These are phyloP conservation scores for Drechslera avenae DNA, from an alignment of 2,329 filamentous ascomycete species.

Conservation along the genomic window DNA sequence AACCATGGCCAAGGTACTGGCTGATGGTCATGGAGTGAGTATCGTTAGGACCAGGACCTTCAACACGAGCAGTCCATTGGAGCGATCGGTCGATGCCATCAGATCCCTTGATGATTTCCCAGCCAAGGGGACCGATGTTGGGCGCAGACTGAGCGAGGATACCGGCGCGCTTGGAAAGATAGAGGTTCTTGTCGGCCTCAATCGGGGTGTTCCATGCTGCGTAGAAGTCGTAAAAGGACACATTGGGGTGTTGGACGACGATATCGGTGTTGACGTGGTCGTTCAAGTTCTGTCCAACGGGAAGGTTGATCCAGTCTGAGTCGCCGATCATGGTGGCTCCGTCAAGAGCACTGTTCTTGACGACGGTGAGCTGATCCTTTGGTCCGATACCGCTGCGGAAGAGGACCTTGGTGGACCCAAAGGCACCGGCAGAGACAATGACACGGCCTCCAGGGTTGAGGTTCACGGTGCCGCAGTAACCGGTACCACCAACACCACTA, in stretches of 20 bases:
- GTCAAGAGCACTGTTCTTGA: constrained; percentile 51
- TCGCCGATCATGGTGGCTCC: constrained; percentile 52
- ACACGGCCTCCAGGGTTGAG: constrained; percentile 67
- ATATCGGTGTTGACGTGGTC: constrained; percentile 64
- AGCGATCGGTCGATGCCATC: constrained; percentile 68
- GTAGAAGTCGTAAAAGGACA: constrained; percentile 69
- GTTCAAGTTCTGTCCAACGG: constrained; percentile 58
- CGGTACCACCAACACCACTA: constrained; percentile 59
- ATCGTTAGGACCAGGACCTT: constrained; percentile 55
- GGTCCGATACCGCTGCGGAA: constrained; percentile 73
- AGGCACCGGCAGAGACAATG: constrained; percentile 70
- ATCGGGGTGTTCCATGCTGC: constrained; percentile 59
- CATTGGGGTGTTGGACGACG: constrained; percentile 57
- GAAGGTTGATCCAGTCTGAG: constrained; percentile 57
- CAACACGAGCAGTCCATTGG: constrained; percentile 70
- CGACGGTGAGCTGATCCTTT: constrained; percentile 52
- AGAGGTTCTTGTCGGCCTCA: constrained; percentile 47
- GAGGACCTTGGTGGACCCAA: constrained; percentile 72
- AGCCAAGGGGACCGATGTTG: constrained; percentile 68
- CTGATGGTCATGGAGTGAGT: constrained; percentile 51
- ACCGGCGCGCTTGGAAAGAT: constrained; percentile 58
- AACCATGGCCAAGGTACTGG: constrained; percentile 67
- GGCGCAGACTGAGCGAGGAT: constrained; percentile 69
- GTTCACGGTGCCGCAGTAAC: constrained; percentile 64
- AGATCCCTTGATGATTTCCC: constrained; percentile 61